Conservation (phyloP, 2,329 filamentous ascomycete species). For the Metarhizium sp. region DNA sequence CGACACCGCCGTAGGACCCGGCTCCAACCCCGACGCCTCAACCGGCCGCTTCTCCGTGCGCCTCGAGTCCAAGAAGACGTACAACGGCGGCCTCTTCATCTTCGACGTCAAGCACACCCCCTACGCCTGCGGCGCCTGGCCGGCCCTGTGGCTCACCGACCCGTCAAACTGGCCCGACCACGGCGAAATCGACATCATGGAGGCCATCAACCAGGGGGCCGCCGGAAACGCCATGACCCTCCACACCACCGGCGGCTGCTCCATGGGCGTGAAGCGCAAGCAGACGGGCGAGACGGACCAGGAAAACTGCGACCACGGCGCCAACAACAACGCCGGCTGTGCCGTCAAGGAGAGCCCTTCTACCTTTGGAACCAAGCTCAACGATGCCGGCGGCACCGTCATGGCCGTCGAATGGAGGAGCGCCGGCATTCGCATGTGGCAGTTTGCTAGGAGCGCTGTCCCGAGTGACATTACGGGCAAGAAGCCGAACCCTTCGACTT, state of each 20-base stretch:
- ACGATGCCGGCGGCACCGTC: slow-evolving; percentile 44
- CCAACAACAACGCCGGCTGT: slow-evolving; percentile 47
- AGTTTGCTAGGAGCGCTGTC: slow-evolving; percentile 39
- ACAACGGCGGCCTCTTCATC: slow-evolving; percentile 55
- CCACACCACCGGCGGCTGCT: slow-evolving; percentile 44
- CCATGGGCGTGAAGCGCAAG: slow-evolving; percentile 43
- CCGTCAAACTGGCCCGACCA: slow-evolving; percentile 50
- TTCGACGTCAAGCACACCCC: slow-evolving; percentile 58
- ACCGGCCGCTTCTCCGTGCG: slow-evolving; percentile 56
- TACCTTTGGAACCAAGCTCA: slow-evolving; percentile 44
- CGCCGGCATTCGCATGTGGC: slow-evolving; percentile 55
- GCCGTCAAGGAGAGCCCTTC: slow-evolving; percentile 33
- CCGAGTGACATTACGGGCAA: slow-evolving; percentile 41
- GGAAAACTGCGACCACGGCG: slow-evolving; percentile 40
- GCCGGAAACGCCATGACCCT: slow-evolving; percentile 51
- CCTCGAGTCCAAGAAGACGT: slow-evolving; percentile 49
- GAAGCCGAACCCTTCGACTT: slow-evolving; percentile 49
- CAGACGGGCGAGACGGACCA: slow-evolving; percentile 35
- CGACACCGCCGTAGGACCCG: slow-evolving; percentile 46
- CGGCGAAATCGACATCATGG: slow-evolving; percentile 57
- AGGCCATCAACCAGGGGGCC: slow-evolving; percentile 44
- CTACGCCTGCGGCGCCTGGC: slow-evolving; percentile 55
- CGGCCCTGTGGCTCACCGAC: slow-evolving; percentile 57
- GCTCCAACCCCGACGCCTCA: slow-evolving; percentile 37
- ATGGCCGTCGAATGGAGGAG: slow-evolving; percentile 53